A percentile compares a stretch with the other conserved stretches of the same genome.
Evolutionary conservation across 768 basidiomycete species (phyloP).

Genomic region (Cystobasidium tubakii): DNA sequence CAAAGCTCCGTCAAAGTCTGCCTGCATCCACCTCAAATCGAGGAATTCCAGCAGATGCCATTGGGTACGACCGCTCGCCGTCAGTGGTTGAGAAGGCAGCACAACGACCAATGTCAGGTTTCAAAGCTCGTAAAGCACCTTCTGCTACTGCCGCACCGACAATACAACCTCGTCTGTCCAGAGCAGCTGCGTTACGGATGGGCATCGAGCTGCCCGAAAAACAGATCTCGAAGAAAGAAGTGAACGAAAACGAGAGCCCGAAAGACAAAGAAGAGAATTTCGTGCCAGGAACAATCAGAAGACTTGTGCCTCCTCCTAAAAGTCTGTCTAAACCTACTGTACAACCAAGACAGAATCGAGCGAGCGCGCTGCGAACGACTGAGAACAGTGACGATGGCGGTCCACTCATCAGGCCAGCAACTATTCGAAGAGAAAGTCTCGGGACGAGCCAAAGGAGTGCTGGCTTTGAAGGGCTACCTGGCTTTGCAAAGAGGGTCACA

Average conservation of each 20-base stretch:
- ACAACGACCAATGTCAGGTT: not conserved
- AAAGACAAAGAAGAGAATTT: not conserved
- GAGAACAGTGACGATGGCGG: not conserved
- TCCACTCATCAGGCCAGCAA: not conserved
- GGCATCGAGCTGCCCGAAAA: conserved; percentile 13
- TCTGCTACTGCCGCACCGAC: not conserved
- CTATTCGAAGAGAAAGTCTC: not conserved
- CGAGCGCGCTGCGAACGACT: not conserved
- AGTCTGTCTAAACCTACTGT: conserved; percentile 15
- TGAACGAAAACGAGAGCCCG: not conserved
- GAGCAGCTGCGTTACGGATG: conserved; percentile 26
- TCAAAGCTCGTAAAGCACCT: conserved; percentile 13
- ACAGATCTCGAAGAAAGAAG: not conserved
- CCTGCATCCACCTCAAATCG: not conserved
- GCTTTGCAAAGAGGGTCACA: not conserved
- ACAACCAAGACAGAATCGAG: conserved; percentile 3
- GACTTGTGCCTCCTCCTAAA: conserved; percentile 4
- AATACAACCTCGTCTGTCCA: conserved; percentile 11
- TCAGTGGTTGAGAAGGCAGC: not conserved
- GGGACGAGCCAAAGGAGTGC: conserved; percentile 10
- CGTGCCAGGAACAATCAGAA: not conserved
- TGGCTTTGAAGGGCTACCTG: conserved; percentile 22
- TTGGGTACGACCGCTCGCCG: not conserved
- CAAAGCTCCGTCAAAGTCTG: not conserved
- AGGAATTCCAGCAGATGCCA: not conserved